Base-by-base conservation (phyloP, 139 green algal genomes). In the Chlamydomonas eustigma region DNA sequence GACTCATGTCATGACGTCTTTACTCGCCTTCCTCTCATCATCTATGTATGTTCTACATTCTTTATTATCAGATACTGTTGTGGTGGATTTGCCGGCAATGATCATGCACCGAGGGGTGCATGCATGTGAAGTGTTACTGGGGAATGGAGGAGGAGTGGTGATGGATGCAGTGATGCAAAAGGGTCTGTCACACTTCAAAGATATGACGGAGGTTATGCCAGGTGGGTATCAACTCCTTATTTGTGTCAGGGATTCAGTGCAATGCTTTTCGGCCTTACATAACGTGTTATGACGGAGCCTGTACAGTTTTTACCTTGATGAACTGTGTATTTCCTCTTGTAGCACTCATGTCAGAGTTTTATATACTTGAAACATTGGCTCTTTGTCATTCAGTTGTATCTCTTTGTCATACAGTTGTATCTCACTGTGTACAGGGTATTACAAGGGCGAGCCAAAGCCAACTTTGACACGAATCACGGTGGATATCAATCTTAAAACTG, bases 391-490 rank as follows among this genome's bases (percentile, higher is more conserved):
- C n/a, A n/a, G n/a, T n/a, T n/a, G n/a, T n/a, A n/a, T n/a, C n/a
- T n/a, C n/a, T n/a, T n/a, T n/a, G n/a, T n/a, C n/a, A n/a, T n/a
- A n/a, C n/a, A n/a, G n/a, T n/a, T n/a, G n/a, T n/a, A 58, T 58
- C 44, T 18, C 18, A 28, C 34, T 35, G 5, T 28, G 6, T 28
- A 24, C 58, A 35, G 58, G 58, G 25, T 70, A 37, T 28, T 70
- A 70, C 34, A 70, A 70, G 18, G 58, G 58, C 6, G 25, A 70
- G 58, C 58, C 58, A 32, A 70, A 70, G 58, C 58, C 58, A 37
- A 28, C 32, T 24, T 35, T 70, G 25, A 22, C 34, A 28, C 58
- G 58, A 8, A 35, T 70, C 25, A 28, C 34, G 6, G 58, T 22
- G 6, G 58, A 70, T 35, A 34, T 35, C 25, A 28, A 32, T 22